Evolutionary conservation across 768 basidiomycete genomes (phyloP).

Genomic region (Lentinula boryana): DNA sequence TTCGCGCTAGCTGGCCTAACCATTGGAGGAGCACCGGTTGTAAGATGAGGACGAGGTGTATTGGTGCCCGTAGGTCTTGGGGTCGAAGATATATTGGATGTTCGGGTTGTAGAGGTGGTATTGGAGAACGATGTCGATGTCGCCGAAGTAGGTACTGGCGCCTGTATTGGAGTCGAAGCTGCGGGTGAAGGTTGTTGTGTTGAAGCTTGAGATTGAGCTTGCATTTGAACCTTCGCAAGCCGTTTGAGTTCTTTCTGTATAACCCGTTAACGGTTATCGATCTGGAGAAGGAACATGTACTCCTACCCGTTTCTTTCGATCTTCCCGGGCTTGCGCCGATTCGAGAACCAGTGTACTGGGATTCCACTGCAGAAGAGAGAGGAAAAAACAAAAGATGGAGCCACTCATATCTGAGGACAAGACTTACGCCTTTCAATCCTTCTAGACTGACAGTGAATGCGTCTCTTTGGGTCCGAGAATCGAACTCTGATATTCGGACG

Average conservation of each 20-base stretch:
- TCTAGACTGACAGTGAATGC: constrained; percentile 71
- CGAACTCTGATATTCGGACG: constrained; percentile 56
- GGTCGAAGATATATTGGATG: constrained; percentile 19
- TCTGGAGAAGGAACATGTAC: background rate
- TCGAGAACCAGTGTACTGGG: constrained; percentile 52
- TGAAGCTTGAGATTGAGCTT: constrained; percentile 22
- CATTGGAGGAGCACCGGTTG: constrained; percentile 13
- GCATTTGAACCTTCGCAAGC: constrained; percentile 51
- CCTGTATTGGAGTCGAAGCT: constrained; percentile 14
- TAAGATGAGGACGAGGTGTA: constrained; percentile 25
- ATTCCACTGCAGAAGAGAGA: constrained; percentile 50
- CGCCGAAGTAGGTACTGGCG: constrained; percentile 23
- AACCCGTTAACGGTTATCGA: background rate
- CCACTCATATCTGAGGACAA: constrained; percentile 9
- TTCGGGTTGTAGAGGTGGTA: constrained; percentile 21
- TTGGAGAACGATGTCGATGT: constrained; percentile 23
- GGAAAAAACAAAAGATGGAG: background rate
- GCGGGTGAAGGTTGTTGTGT: constrained; percentile 14
- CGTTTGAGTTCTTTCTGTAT: constrained; percentile 68
- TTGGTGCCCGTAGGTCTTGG: constrained; percentile 17
- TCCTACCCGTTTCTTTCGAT: constrained; percentile 71
- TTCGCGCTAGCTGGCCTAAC: constrained; percentile 9
- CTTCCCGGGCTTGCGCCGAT: constrained; percentile 70
- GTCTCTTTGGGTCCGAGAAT: constrained; percentile 60
- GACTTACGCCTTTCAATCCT: constrained; percentile 65